A percentile compares a stretch with the other conserved stretches of the same genome.
These are phyloP conservation scores for Zelonia costaricensis DNA, from an alignment of 208 protist genomes.

Conservation along the genomic window DNA sequence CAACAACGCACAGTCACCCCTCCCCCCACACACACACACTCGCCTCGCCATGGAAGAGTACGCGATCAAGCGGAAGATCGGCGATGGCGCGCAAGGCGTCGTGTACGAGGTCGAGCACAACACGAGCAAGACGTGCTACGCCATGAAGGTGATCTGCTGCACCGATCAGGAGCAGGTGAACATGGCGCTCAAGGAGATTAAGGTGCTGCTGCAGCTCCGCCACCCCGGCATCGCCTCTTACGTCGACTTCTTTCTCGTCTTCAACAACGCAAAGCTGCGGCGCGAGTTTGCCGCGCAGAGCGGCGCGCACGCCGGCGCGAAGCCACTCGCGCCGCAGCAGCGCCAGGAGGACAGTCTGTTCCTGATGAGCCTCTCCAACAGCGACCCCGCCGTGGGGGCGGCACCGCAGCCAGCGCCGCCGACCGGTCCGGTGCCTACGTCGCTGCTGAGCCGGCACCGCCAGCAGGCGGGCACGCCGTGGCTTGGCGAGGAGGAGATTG, in stretches of 20 bases:
- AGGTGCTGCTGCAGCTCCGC: constrained; percentile 75
- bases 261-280: constrained; percentile 58
- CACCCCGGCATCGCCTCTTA: constrained; percentile 87
- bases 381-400: neutral
- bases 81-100: constrained; percentile 76
- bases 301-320: neutral
- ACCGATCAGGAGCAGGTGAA: constrained; percentile 65
- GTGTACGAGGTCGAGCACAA: constrained; percentile 77
- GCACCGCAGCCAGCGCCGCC: neutral
- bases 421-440: constrained; percentile 4
- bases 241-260: constrained; percentile 86
- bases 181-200: constrained; percentile 84
- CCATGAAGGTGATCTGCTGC: constrained; percentile 88
- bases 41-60: constrained; percentile 77
- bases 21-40: neutral
- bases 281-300: constrained; percentile 43
- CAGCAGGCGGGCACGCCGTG: constrained; percentile 10
- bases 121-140: constrained; percentile 50
- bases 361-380: neutral
- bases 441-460: constrained; percentile 8
- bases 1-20: neutral
- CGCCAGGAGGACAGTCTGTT: neutral
- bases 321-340: constrained; percentile 1
- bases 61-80: constrained; percentile 57
- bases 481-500: constrained; percentile 44